Conservation (phyloP, 805 yeast species). For the Lipomyces anomalus region DNA sequence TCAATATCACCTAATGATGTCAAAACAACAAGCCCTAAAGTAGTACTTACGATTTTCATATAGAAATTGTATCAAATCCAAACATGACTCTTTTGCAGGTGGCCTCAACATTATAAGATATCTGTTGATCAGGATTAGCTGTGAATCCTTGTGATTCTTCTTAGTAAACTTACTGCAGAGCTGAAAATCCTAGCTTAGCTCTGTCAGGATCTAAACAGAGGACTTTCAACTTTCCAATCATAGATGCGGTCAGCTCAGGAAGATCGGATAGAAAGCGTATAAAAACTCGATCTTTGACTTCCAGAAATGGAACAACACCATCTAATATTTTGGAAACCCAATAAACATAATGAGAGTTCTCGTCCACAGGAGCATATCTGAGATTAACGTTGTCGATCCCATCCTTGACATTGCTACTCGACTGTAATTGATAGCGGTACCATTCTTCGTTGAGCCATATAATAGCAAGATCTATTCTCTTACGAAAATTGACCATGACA, state of each 20-base stretch:
- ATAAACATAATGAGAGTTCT: constrained; percentile 45
- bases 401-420: constrained; percentile 23
- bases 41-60: constrained; percentile 23
- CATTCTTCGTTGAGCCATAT: constrained; percentile 97
- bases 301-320: constrained; percentile 76
- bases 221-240: constrained; percentile 62
- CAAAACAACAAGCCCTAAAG: background rate
- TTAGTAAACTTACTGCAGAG: constrained; percentile 49
- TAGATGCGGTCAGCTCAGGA: constrained; percentile 61
- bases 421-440: constrained; percentile 66
- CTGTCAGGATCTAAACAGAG: constrained; percentile 83
- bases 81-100: constrained; percentile 54
- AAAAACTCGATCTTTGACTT: constrained; percentile 71
- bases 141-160: background rate
- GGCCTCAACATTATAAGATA: constrained; percentile 83
- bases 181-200: constrained; percentile 70
- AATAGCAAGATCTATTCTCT: constrained; percentile 65
- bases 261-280: constrained; percentile 80
- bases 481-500: constrained; percentile 66
- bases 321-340: constrained; percentile 74
- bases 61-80: constrained; percentile 35
- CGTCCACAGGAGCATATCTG: constrained; percentile 17
- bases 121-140: constrained; percentile 4
- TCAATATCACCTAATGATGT: background rate
- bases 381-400: constrained; percentile 20